These are phyloP conservation scores for Neocallimastix lanati DNA, from an alignment of 192 early-diverging fungal species.

Conservation along the genomic window DNA sequence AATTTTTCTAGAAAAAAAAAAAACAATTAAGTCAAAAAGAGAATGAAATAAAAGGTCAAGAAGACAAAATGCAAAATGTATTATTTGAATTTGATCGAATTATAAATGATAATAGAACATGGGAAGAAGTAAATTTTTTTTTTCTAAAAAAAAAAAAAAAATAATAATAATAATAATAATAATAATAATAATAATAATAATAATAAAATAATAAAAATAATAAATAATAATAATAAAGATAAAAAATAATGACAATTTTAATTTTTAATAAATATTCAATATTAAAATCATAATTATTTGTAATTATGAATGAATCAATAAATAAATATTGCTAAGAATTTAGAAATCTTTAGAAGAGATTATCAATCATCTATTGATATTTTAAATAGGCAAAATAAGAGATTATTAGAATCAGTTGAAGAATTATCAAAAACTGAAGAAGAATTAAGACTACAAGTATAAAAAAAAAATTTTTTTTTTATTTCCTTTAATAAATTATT, in stretches of 20 bases:
- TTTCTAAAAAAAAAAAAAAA: too few relatives aligned
- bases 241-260: too few relatives aligned
- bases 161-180: too few relatives aligned
- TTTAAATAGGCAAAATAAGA: not conserved
- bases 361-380: not conserved
- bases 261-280: too few relatives aligned
- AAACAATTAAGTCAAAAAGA: not conserved
- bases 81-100: not conserved
- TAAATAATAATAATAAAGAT: too few relatives aligned
- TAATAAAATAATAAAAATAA: not conserved
- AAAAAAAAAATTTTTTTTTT: not conserved
- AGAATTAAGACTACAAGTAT: not conserved
- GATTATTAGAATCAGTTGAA: not conserved
- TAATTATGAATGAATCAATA: too few relatives aligned
- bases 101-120: not conserved
- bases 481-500: too few relatives aligned
- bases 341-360: not conserved
- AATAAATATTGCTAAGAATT: too few relatives aligned
- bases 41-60: not conserved
- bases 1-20: not conserved
- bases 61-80: not conserved
- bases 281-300: too few relatives aligned
- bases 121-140: not conserved
- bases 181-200: too few relatives aligned
- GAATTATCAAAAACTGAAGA: not conserved